Conservation (phyloP, 345 rosid genomes). For the Trapa incisa region DNA sequence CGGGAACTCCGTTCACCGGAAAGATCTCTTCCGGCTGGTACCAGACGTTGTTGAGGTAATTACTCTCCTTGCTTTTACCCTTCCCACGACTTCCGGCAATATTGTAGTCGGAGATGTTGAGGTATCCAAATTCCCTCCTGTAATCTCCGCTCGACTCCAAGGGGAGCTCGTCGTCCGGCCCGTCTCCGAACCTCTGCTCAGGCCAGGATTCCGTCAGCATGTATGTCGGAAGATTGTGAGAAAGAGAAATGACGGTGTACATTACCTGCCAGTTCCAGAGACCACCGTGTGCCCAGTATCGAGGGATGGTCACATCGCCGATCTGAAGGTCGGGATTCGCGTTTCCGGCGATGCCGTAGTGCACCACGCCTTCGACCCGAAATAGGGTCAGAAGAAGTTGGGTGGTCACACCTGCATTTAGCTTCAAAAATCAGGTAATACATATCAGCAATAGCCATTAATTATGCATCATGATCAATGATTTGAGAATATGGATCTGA, state of each 20-base stretch:
- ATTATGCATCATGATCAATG: not conserved
- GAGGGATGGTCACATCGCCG: slow-evolving; percentile 53
- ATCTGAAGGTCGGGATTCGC: slow-evolving; percentile 46
- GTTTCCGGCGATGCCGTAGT: slow-evolving; percentile 69
- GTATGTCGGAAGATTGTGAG: not conserved
- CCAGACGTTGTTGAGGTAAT: slow-evolving; percentile 53
- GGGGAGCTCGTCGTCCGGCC: slow-evolving; percentile 34
- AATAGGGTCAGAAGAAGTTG: slow-evolving; percentile 42
- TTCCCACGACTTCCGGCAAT: slow-evolving; percentile 2
- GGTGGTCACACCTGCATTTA: slow-evolving; percentile 62
- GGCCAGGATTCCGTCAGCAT: not conserved
- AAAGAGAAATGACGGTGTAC: too few relatives aligned
- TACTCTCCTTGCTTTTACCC: slow-evolving; percentile 11
- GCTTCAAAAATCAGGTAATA: slow-evolving; percentile 14
- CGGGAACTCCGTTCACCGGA: slow-evolving; percentile 51
- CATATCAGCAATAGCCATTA: not conserved
- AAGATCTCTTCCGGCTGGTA: slow-evolving; percentile 74
- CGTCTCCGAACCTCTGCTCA: slow-evolving; percentile 47
- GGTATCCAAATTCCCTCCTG: slow-evolving; percentile 48
- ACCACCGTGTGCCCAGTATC: slow-evolving; percentile 57
- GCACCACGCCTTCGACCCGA: slow-evolving; percentile 51
- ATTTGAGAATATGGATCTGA: not conserved
- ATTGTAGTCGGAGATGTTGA: slow-evolving; percentile 27
- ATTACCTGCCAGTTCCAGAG: slow-evolving; percentile 79
- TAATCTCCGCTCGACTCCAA: slow-evolving; percentile 59